Conservation (phyloP, 1,284 basidiomycete genomes). For the Cutaneotrichosporon sp. region DNA sequence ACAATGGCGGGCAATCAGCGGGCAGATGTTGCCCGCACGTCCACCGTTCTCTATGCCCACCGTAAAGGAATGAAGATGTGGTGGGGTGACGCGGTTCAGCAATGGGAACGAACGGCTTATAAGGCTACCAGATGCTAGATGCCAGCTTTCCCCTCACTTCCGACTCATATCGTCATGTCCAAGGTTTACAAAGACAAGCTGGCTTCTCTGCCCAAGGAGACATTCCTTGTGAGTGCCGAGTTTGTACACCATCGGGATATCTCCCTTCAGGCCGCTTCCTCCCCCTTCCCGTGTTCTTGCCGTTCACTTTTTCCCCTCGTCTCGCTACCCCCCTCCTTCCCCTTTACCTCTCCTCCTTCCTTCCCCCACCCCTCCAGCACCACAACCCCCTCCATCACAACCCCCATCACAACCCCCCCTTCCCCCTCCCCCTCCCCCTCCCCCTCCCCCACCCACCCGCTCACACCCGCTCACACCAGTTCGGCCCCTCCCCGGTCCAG, state of each 20-base stretch:
- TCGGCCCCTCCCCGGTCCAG: slow-evolving; percentile 41
- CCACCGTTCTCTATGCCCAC: background rate
- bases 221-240: slow-evolving; percentile 14
- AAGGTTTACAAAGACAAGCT: slow-evolving; percentile 16
- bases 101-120: background rate
- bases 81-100: no score
- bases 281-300: no score
- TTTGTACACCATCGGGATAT: no score
- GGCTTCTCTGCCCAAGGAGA: slow-evolving; percentile 16
- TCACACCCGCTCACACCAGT: slow-evolving; percentile 22
- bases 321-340: background rate
- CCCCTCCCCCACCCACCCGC: background rate
- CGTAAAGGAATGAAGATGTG: background rate
- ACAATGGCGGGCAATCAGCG: background rate
- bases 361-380: background rate
- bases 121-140: background rate
- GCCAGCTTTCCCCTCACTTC: background rate
- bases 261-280: no score
- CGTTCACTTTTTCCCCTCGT: background rate
- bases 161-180: slow-evolving; percentile 2
- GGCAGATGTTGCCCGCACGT: background rate
- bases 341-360: background rate
- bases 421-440: background rate
- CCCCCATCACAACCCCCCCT: background rate
- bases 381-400: background rate